phyloP scores from a whole-genome alignment of 345 rosid species.

The Balakata baccata region DNA sequence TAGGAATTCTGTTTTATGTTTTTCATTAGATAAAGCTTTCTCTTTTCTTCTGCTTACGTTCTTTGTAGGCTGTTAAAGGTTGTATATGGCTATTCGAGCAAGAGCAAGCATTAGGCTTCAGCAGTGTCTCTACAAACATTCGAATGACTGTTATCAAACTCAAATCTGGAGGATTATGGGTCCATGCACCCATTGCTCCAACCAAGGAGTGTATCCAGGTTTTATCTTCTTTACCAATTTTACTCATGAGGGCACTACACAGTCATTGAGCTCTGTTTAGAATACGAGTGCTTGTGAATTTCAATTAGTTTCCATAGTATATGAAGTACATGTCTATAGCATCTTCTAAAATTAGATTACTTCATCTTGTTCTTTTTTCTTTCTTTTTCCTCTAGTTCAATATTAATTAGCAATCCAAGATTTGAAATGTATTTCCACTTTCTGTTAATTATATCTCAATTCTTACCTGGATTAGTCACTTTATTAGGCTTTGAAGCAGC shows the following conservation, averaged over 20 bases:
- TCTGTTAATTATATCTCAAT: not conserved
- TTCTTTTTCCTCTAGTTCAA: not conserved
- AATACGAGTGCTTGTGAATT: not conserved
- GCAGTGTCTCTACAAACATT: slow-evolving; percentile 90
- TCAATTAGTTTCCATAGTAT: not conserved
- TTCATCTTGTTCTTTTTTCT: not conserved
- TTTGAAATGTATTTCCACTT: not conserved
- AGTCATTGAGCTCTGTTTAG: not conserved
- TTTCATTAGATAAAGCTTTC: not conserved
- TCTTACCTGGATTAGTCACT: not conserved
- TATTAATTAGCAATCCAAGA: not conserved
- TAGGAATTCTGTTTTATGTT: not conserved
- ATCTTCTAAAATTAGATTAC: not conserved
- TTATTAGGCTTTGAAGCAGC: not conserved
- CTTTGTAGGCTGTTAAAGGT: slow-evolving; percentile 70
- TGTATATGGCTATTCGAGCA: slow-evolving; percentile 93
- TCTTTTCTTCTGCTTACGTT: not conserved
- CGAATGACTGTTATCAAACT: slow-evolving; percentile 96
- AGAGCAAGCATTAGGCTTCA: slow-evolving; percentile 97
- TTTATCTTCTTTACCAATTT: slow-evolving; percentile 1
- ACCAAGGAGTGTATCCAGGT: slow-evolving; percentile 93
- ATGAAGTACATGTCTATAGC: not conserved
- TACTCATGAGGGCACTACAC: not conserved
- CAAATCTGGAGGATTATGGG: slow-evolving; percentile 96
- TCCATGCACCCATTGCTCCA: slow-evolving; percentile 99